A percentile compares a stretch with the other conserved stretches of the same genome.
phyloP scores from a whole-genome alignment of 2,329 filamentous ascomycete genomes.

The Talaromyces sp. region DNA sequence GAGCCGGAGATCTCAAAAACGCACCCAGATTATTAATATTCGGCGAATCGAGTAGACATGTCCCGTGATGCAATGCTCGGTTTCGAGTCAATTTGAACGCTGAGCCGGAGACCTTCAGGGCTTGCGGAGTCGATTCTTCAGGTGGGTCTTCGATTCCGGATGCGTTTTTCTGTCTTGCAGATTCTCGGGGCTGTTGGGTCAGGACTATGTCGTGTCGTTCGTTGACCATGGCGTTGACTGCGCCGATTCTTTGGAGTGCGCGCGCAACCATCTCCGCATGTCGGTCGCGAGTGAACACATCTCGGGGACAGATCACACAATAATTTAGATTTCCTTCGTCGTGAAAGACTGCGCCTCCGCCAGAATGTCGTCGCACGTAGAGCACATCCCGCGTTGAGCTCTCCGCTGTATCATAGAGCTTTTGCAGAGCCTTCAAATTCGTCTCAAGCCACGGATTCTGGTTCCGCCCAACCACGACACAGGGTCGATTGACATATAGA shows the following conservation, averaged over 20 bases:
- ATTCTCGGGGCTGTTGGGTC: conserved; percentile 14
- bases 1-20: conserved; percentile 74
- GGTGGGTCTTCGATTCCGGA: conserved; percentile 46
- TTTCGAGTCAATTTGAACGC: conserved; percentile 87
- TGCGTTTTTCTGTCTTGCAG: conserved; percentile 29
- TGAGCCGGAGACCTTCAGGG: conserved; percentile 84
- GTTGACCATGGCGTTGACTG: conserved; percentile 69
- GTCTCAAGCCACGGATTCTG: conserved; percentile 97
- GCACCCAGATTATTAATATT: conserved; percentile 67
- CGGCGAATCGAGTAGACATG: conserved; percentile 74
- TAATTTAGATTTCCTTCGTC: conserved; percentile 93
- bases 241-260: conserved; percentile 58
- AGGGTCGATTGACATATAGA: conserved; percentile 82
- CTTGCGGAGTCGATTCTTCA: conserved; percentile 31
- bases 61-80: conserved; percentile 87
- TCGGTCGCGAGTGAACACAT: conserved; percentile 73
- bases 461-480: conserved; percentile 88
- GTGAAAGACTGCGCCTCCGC: conserved; percentile 92
- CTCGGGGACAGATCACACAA: conserved; percentile 79
- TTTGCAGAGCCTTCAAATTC: conserved; percentile 63
- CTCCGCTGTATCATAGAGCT: conserved; percentile 26
- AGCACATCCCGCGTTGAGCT: conserved; percentile 41
- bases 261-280: conserved; percentile 91
- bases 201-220: conserved; percentile 90
- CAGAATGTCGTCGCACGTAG: conserved; percentile 79